Evolutionary conservation across 805 yeast genomes (phyloP).

Genomic region (Cyberlindnera japonica): DNA sequence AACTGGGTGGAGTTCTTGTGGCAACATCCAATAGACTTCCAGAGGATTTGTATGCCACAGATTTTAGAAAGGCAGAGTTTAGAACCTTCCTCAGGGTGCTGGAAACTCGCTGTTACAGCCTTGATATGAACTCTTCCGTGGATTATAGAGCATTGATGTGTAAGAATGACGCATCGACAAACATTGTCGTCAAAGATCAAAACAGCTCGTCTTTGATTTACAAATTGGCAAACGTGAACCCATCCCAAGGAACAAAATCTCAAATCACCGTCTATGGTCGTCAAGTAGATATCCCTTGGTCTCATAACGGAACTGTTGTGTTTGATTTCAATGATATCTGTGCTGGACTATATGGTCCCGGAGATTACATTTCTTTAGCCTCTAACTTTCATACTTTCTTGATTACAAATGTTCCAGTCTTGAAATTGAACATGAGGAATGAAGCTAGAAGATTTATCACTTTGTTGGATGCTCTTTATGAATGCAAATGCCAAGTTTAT

Average conservation of each 20-base stretch:
- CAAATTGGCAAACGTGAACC: slow-evolving; percentile 7
- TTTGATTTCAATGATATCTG: slow-evolving; percentile 55
- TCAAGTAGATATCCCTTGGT: slow-evolving; percentile 42
- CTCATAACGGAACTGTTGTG: slow-evolving; percentile 39
- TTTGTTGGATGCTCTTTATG: slow-evolving; percentile 64
- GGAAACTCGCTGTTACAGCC: slow-evolving; percentile 53
- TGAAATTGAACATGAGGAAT: slow-evolving; percentile 54
- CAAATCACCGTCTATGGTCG: slow-evolving; percentile 56
- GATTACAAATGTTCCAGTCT: slow-evolving; percentile 56
- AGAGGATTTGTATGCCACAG: slow-evolving; percentile 65
- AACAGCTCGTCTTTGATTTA: background rate
- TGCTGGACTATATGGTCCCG: slow-evolving; percentile 54
- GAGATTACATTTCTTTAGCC: slow-evolving; percentile 67
- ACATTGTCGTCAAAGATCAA: slow-evolving; percentile 30
- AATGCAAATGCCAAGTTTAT: slow-evolving; percentile 57
- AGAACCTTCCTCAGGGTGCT: slow-evolving; percentile 53
- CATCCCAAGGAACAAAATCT: slow-evolving; percentile 13
- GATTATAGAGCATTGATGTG: slow-evolving; percentile 46
- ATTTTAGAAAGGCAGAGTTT: slow-evolving; percentile 56
- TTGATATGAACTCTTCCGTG: slow-evolving; percentile 55
- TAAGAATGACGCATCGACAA: slow-evolving; percentile 19
- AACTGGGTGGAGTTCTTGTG: slow-evolving; percentile 68
- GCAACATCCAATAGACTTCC: slow-evolving; percentile 74
- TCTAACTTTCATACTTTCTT: slow-evolving; percentile 55
- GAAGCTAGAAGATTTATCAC: slow-evolving; percentile 70